phyloP scores from a whole-genome alignment of 169 alveolate species.

The Plasmodium knowlesi region DNA sequence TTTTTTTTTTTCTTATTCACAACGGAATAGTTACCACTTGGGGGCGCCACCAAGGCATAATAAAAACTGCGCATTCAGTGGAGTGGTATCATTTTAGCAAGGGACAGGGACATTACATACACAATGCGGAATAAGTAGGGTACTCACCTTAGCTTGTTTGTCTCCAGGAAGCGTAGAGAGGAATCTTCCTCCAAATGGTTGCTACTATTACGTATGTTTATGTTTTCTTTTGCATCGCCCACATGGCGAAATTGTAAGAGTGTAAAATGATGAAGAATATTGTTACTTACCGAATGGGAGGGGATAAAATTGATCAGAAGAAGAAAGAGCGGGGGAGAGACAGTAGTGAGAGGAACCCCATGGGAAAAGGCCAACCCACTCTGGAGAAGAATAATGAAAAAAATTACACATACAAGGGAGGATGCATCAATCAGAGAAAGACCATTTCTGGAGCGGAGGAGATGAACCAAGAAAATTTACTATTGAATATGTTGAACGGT shows the following conservation, averaged over 20 bases:
- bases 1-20: background rate
- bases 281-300: background rate
- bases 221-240: background rate
- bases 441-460: background rate
- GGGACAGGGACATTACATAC: background rate
- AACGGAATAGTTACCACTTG: background rate
- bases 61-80: background rate
- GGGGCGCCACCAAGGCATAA: background rate
- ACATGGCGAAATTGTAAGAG: background rate
- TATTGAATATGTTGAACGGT: constrained; percentile 1
- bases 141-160: background rate
- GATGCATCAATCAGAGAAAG: background rate
- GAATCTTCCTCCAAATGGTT: background rate
- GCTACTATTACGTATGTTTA: background rate
- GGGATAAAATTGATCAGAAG: background rate
- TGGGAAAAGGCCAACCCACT: background rate
- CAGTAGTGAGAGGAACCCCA: background rate
- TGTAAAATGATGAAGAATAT: background rate
- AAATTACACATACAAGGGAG: background rate
- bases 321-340: background rate
- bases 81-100: background rate
- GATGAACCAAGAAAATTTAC: constrained; percentile 34
- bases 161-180: background rate
- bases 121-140: background rate
- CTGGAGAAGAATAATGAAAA: background rate